These are phyloP conservation scores for Xylaria sp. DNA, from an alignment of 2,329 filamentous ascomycete genomes.

Conservation along the genomic window DNA sequence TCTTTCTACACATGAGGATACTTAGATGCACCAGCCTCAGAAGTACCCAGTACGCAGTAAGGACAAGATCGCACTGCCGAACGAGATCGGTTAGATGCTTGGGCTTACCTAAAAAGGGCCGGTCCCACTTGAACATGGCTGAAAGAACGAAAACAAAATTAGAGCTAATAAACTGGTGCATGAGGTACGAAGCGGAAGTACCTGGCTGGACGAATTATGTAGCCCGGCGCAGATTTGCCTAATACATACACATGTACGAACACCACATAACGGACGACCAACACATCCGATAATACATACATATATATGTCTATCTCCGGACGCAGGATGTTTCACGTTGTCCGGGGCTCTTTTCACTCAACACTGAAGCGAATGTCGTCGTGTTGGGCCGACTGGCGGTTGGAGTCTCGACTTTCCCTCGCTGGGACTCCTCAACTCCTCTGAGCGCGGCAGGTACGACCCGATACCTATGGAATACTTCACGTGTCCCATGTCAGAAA, in stretches of 20 bases:
- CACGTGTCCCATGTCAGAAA: slow-evolving; percentile 10
- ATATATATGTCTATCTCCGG: too few species aligned
- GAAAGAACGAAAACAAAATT: background rate
- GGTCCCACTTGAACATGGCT: background rate
- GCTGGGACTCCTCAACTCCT: background rate
- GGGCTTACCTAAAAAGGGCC: background rate
- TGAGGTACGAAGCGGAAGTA: background rate
- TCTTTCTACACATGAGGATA: background rate
- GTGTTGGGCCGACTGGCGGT: slow-evolving; percentile 12
- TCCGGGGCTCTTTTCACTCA: background rate
- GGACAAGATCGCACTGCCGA: background rate
- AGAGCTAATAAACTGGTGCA: background rate
- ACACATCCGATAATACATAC: too few species aligned
- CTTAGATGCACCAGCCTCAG: background rate
- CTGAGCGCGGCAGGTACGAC: too few species aligned
- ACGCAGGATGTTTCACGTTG: background rate
- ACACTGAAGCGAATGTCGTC: background rate
- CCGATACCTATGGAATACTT: background rate
- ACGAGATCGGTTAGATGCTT: background rate
- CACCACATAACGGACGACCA: background rate
- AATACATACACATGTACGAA: background rate
- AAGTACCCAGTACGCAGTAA: background rate
- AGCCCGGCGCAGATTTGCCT: background rate
- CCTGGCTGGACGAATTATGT: background rate
- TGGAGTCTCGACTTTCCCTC: background rate